These are phyloP conservation scores for Ambrosiella beaveri DNA, from an alignment of 2,329 filamentous ascomycete species.

Conservation along the genomic window DNA sequence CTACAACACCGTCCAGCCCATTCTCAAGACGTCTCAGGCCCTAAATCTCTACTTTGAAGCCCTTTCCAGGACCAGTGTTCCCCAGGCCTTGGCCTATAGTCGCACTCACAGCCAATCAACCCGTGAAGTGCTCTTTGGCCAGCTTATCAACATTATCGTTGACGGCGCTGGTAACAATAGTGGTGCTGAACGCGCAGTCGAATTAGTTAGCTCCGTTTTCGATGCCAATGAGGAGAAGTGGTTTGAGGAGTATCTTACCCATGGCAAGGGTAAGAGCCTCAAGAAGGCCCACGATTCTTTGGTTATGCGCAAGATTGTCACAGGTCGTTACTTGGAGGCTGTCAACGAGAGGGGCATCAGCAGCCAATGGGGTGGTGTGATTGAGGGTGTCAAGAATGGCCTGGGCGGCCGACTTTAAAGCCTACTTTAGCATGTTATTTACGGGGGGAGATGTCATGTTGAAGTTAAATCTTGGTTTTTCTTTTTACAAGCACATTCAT, in stretches of 20 bases:
- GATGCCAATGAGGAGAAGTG: constrained; percentile 52
- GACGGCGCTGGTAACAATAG: constrained; percentile 23
- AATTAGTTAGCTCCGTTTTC: constrained; percentile 60
- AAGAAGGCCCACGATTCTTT: constrained; percentile 55
- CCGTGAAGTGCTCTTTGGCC: constrained; percentile 48
- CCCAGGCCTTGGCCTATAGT: constrained; percentile 58
- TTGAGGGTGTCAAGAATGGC: constrained; percentile 35
- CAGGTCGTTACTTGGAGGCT: constrained; percentile 37
- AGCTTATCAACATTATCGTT: constrained; percentile 43
- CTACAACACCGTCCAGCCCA: constrained; percentile 58
- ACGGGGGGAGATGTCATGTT: too few relatives aligned
- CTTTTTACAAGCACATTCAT: background rate
- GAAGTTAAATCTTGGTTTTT: background rate
- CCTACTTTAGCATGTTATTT: background rate
- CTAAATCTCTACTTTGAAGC: constrained; percentile 52
- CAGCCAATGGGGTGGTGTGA: constrained; percentile 31
- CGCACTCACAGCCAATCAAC: constrained; percentile 44
- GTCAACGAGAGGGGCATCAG: constrained; percentile 26
- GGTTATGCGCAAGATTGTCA: constrained; percentile 55
- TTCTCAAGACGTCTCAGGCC: constrained; percentile 45
- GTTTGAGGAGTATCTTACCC: constrained; percentile 52
- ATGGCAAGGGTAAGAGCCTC: constrained; percentile 45
- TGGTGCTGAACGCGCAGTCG: constrained; percentile 39
- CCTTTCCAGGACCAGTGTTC: constrained; percentile 47
- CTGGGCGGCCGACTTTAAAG: constrained; percentile 15